Conservation (phyloP, 371 early-diverging fungal species). For the Smittium culicis region DNA sequence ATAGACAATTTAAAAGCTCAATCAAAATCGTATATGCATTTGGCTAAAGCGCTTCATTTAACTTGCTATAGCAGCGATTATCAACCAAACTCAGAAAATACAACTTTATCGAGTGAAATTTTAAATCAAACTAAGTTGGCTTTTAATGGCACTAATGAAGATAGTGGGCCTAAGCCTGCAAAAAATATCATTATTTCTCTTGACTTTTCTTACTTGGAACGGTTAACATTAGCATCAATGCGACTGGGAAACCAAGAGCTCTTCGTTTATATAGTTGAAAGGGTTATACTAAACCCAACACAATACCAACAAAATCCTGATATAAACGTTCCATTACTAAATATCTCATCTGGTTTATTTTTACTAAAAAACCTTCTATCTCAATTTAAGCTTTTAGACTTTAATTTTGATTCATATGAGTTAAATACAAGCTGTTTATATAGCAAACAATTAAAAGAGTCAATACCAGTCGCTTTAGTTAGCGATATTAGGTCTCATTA, state of each 20-base stretch:
- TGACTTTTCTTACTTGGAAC: conserved; percentile 3
- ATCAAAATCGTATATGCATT: conserved; percentile 4
- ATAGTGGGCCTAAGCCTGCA: neutral
- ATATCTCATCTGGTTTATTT: conserved; percentile 2
- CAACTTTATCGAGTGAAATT: neutral
- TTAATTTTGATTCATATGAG: neutral
- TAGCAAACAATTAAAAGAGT: neutral
- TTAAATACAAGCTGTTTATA: neutral
- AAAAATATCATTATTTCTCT: neutral
- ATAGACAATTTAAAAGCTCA: neutral
- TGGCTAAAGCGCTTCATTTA: neutral
- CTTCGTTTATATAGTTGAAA: conserved; percentile 7
- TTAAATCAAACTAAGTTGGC: neutral
- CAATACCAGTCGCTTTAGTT: neutral
- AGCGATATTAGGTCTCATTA: neutral
- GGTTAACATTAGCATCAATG: conserved; percentile 3
- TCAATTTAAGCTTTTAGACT: neutral
- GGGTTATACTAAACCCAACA: neutral
- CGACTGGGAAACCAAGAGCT: conserved; percentile 4
- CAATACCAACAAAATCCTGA: conserved; percentile 4
- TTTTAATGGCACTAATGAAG: neutral
- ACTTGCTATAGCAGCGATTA: neutral
- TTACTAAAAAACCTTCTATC: neutral
- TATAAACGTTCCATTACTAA: conserved; percentile 1
- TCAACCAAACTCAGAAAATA: neutral